Evolutionary conservation across 2,329 filamentous ascomycete species (phyloP), one percentile per base, ranked within the genome.

Genomic region (Aspergillus sp.): DNA sequence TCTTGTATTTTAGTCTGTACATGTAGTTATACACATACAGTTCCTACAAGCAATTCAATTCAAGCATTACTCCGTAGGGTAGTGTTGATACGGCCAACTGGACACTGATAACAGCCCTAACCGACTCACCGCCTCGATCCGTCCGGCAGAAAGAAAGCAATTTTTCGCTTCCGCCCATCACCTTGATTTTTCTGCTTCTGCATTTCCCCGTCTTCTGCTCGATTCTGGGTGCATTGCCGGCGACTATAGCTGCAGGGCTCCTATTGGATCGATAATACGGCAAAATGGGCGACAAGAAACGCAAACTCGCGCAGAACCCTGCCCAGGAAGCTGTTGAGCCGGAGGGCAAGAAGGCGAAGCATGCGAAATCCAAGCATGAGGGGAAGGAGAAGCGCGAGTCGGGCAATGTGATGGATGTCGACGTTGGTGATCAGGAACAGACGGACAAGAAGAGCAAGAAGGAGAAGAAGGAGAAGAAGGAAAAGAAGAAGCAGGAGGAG

Each of bases 1-100:
- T 22, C 37, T 67, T 37, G 51, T 66, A 61, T 73, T 45, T 47
- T 82, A 22, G 19, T n/a, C n/a, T n/a, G n/a, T n/a, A n/a, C n/a
- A n/a, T n/a, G n/a, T n/a, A n/a, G n/a, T n/a, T n/a, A n/a, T n/a
- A n/a, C n/a, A n/a, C n/a, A n/a, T n/a, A n/a, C n/a, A n/a, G n/a
- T n/a, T n/a, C n/a, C n/a, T n/a, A n/a, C n/a, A n/a, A n/a, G n/a
- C n/a, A n/a, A n/a, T n/a, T n/a, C n/a, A n/a, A n/a, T n/a, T n/a
- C n/a, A n/a, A n/a, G n/a, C n/a, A n/a, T n/a, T n/a, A n/a, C n/a
- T n/a, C n/a, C n/a, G n/a, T n/a, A n/a, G n/a, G n/a, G n/a, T n/a
- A n/a, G n/a, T n/a, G n/a, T n/a, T n/a, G n/a, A n/a, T n/a, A n/a
- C n/a, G n/a, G n/a, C n/a, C n/a, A n/a, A n/a, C n/a, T n/a, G 13